phyloP scores from a whole-genome alignment of 108 stramenopile species.

The Skeletonema tropicum region DNA sequence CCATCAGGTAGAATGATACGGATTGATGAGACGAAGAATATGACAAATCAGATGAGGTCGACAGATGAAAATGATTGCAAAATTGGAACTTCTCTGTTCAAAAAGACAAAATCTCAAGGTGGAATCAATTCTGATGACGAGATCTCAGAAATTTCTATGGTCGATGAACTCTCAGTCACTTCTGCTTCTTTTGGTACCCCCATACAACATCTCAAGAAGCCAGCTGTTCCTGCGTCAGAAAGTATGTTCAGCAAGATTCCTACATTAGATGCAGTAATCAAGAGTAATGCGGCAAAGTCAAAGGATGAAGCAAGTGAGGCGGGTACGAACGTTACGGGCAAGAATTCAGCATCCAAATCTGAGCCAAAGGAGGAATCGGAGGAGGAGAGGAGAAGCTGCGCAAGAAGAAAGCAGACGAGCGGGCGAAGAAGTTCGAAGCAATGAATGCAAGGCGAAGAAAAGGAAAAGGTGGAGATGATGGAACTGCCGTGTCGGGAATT shows the following conservation, averaged over 20 bases:
- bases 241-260: not conserved
- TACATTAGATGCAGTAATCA: not conserved
- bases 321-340: not conserved
- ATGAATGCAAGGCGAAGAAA: slow-evolving; percentile 40
- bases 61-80: not conserved
- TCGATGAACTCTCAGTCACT: slow-evolving; percentile 24
- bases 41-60: not conserved
- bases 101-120: not conserved
- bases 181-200: not conserved
- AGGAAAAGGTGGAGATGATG: slow-evolving; percentile 31
- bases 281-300: not conserved
- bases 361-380: slow-evolving; percentile 34
- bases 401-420: slow-evolving; percentile 34
- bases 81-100: not conserved
- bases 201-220: not conserved
- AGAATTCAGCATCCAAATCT: not conserved
- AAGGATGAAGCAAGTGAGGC: slow-evolving; percentile 3
- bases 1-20: not conserved
- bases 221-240: not conserved
- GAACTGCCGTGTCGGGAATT: slow-evolving; percentile 48
- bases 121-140: slow-evolving; percentile 29
- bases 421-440: slow-evolving; percentile 51
- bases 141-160: slow-evolving; percentile 47
- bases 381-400: slow-evolving; percentile 43
- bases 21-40: not conserved